Evolutionary conservation across 768 basidiomycete species (phyloP), one percentile per base, ranked within the genome.

Genomic region (Lactarius akahatsu): DNA sequence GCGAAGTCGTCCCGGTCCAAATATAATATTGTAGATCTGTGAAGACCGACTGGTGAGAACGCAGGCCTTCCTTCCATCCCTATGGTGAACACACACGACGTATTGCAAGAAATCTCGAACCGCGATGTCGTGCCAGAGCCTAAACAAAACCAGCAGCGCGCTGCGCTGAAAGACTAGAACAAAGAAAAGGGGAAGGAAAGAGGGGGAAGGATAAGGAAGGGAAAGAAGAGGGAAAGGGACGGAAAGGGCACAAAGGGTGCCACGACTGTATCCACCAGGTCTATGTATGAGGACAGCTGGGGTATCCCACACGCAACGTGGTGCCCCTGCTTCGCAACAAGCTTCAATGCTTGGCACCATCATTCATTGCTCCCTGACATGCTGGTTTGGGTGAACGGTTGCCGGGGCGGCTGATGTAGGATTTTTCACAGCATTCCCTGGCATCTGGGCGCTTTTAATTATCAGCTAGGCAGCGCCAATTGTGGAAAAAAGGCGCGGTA

Each of bases 111-210:
- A 64, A 58, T 50, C 60, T 30, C 56, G 7, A 50, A 70, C 40
- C 18, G n/a, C 47, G 30, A 47, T 15, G 63, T 62, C 40, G 43
- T 61, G 18, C 56, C 5, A 54, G 20, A 30, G 9, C 18, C 18
- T 6, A 41, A 65, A 41, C 16, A 61, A 13, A 52, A 50, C n/a
- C 41, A 57, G 61, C 61, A 63, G 65, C 68, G 68, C 65, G 26
- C 68, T 13, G 64, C 68, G 52, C 65, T 47, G 57, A 58, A 55
- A 15, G 40, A 36, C 5, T 6, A 64, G 56, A 34, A 57, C 9
- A 30, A 34, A 20, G 13, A 61, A 34, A 28, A 30, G 9, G 28
- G 38, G 32, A 16, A 7, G 41, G 43, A 18, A 30, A 38, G 3
- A 47, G 32, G 45, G 9, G 34, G 32, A 50, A 16, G 4, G 20